Percentiles rank a stretch among this genome's conserved stretches.
Evolutionary conservation across 2,329 filamentous ascomycete genomes (phyloP).

Genomic region (Colletotrichum sp.): DNA sequence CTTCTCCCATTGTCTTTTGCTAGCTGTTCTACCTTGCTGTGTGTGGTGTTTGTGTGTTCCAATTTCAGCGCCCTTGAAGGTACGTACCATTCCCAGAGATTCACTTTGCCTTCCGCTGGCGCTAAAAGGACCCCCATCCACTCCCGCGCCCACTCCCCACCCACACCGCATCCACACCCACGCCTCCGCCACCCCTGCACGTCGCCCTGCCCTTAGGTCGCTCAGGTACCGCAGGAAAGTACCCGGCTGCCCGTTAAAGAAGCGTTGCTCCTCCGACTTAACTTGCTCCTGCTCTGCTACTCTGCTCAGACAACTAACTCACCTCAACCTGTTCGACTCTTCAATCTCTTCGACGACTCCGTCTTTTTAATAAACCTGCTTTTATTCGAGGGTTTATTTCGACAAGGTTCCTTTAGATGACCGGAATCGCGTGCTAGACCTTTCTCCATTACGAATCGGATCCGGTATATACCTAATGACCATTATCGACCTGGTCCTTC

Average conservation of each 20-base stretch:
- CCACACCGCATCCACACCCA: not conserved
- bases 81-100: not conserved
- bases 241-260: conserved; percentile 15
- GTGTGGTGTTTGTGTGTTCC: not conserved
- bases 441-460: not conserved
- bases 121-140: not conserved
- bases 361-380: not conserved
- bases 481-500: conserved; percentile 13
- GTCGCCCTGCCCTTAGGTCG: not conserved
- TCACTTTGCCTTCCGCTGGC: not conserved
- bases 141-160: not conserved
- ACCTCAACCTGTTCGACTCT: not conserved
- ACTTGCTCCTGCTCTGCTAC: not conserved
- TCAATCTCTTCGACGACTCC: not conserved
- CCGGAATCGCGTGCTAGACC: conserved; percentile 4
- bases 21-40: not conserved
- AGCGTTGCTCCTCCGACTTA: conserved; percentile 19
- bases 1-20: not conserved
- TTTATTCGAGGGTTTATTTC: not conserved
- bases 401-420: conserved; percentile 4
- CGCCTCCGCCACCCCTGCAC: conserved; percentile 11
- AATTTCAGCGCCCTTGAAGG: not conserved
- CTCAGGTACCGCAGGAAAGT: conserved; percentile 10
- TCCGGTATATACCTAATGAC: conserved; percentile 8
- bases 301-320: not conserved